Percentiles rank a stretch among this genome's conserved stretches.
phyloP scores from a whole-genome alignment of 176 grass and related monocot species.

The Tuctoria greenei region DNA sequence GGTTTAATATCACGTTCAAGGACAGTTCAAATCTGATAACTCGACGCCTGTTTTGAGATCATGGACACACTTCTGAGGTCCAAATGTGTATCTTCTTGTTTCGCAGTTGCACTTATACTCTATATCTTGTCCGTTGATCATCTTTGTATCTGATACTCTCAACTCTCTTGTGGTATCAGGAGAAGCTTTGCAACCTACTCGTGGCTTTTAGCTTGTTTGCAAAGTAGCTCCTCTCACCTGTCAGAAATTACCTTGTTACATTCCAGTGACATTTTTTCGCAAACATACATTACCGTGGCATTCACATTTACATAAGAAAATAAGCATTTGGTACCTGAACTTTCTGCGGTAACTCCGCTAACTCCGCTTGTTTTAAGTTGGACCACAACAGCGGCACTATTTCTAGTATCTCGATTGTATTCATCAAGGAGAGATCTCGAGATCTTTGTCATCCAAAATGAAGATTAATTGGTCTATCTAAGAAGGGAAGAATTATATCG shows the following conservation, averaged over 20 bases:
- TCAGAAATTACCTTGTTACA: slow-evolving; percentile 9
- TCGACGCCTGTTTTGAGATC: slow-evolving; percentile 81
- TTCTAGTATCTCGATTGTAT: slow-evolving; percentile 21
- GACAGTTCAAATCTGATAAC: slow-evolving; percentile 61
- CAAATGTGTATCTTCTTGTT: slow-evolving; percentile 69
- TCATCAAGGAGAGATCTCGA: slow-evolving; percentile 57
- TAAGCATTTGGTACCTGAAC: slow-evolving; percentile 68
- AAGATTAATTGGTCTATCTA: slow-evolving; percentile 60
- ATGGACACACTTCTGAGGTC: slow-evolving; percentile 61
- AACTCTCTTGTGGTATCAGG: slow-evolving; percentile 53
- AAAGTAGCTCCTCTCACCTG: slow-evolving; percentile 90
- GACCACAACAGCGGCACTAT: slow-evolving; percentile 38
- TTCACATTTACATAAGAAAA: not conserved
- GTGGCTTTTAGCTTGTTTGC: slow-evolving; percentile 80
- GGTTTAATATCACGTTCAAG: slow-evolving; percentile 71
- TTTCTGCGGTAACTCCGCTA: slow-evolving; percentile 69
- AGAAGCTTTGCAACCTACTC: slow-evolving; percentile 81
- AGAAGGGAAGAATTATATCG: slow-evolving; percentile 83
- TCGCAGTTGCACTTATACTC: slow-evolving; percentile 38
- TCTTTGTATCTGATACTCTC: slow-evolving; percentile 31
- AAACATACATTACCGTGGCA: too few species aligned
- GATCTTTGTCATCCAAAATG: slow-evolving; percentile 65
- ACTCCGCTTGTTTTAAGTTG: slow-evolving; percentile 63
- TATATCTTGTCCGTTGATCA: slow-evolving; percentile 41
- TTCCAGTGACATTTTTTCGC: not conserved